Evolutionary conservation across 495 filamentous ascomycete genomes (phyloP), one percentile per base, ranked within the genome.

Genomic region (Daldinia decipiens): DNA sequence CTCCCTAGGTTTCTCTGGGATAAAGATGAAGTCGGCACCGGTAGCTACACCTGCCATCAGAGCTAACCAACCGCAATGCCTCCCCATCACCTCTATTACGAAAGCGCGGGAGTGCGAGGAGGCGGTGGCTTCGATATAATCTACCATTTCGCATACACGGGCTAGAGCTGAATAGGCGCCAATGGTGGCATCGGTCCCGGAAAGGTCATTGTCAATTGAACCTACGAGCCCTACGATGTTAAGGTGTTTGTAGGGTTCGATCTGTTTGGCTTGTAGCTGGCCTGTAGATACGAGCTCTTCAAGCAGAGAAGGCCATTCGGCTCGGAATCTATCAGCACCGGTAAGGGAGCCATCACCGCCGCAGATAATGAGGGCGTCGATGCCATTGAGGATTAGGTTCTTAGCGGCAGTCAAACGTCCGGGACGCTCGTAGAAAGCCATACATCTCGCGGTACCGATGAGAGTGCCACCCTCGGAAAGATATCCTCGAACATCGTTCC

Each of bases 51-150:
- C 95, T 12, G 96, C 91, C 94, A 98, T 98, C 51, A 99, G 83
- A 47, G 95, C 96, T 56, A 99, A 83, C 96, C 96, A 99, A 43
- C 96, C 96, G 75, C 96, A 99, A 81, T 98, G 95, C 62, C 96
- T 88, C n/a, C 96, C 96, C 96, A 99, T 99, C 53, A 98, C 96
- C 78, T 98, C 96, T 72, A 99, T 91, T 31, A 99, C 95, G 79
- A 99, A 99, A 40, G 96, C 96, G 71, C 96, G 85, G 62, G 97
- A 97, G 81, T 98, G 96, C n/a, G 93, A 97, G 39, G 89, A 93
- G 6, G 96, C 96, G 1, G 96, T 99, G 34, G 95, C 93, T 79
- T 98, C 97, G 69, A 99, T 97, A 78, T 91, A 93, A 80, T 99
- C 96, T 26, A 99, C 91, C 54, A 93, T 90, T 76, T 97, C 90